Base-by-base conservation (phyloP, 345 rosid species). In the Rubroshorea leprosula region DNA sequence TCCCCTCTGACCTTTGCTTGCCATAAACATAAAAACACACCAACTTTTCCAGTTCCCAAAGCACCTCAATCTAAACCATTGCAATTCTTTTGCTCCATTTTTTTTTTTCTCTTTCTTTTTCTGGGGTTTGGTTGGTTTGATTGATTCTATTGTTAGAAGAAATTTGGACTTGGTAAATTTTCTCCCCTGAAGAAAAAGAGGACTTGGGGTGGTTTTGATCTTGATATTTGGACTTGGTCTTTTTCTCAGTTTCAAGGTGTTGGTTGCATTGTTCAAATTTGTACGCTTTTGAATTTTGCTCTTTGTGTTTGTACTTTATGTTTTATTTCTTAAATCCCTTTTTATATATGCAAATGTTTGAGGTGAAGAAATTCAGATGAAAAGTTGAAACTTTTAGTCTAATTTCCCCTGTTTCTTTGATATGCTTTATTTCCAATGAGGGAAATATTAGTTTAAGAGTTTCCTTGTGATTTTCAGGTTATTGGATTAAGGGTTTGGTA, bases 201-300 rank as follows among this genome's bases (percentile, higher is more conserved):
- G n/a, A n/a, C n/a, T 65, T 68, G 61, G 51, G 55, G 48, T 27
- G 29, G 61, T 51, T 48, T 48, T 17, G 47, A 6, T 69, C 18
- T 38, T 19, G 24, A 55, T 3, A 39, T 19, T 55, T 43, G 61
- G 73, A 71, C 73, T 49, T 46, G 54, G 65, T 75, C 73, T 35
- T 20, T 67, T 60, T 55, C 19, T 22, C 47, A n/a, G 48, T 55
- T 57, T 43, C 41, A 11, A 70, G n/a, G n/a, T n/a, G 49, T 17
- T 20, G 48, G 39, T 65, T 58, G 53, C 54, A 43, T 57, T 60
- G 53, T 70, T 66, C 54, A 55, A 58, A 62, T 2, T 22, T 64
- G 41, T 35, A 35, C 41, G 41, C 41, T 35, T 35, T 13, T 35
- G 41, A 35, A 35, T 3, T n/a, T n/a, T n/a, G n/a, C n/a, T n/a